Evolutionary conservation across 202 grass and related monocot species (phyloP).

Genomic region (Saccharum hybrid): DNA sequence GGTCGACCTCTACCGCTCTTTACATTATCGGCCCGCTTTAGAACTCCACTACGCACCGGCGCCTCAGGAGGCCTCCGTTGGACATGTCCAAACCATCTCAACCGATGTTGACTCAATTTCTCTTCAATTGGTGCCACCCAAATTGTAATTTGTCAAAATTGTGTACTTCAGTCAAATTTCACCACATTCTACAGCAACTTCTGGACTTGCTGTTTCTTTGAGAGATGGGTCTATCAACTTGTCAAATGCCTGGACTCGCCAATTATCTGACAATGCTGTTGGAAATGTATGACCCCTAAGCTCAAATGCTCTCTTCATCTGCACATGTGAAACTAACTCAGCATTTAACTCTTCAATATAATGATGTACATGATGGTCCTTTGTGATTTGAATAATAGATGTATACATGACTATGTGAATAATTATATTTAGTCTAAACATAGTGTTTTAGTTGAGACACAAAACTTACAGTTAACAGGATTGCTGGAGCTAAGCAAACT

Average conservation of each 20-base stretch:
- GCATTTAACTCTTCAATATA: slow-evolving; percentile 7
- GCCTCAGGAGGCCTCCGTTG: too few relatives aligned
- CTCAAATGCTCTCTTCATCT: slow-evolving; percentile 31
- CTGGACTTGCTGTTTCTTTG: slow-evolving; percentile 80
- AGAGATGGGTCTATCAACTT: slow-evolving; percentile 92
- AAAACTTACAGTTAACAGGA: not conserved
- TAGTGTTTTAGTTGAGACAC: slow-evolving; percentile 25
- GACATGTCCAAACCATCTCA: too few relatives aligned
- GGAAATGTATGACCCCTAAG: slow-evolving; percentile 73
- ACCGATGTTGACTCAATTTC: too few relatives aligned
- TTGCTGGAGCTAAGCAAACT: not conserved
- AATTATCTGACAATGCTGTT: slow-evolving; percentile 80
- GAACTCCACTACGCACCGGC: too few relatives aligned
- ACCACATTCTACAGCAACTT: slow-evolving; percentile 83
- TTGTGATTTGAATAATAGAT: slow-evolving; percentile 26
- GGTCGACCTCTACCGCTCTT: too few relatives aligned
- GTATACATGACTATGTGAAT: slow-evolving; percentile 8
- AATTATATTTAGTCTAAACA: slow-evolving; percentile 11
- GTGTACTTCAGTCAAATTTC: slow-evolving; percentile 82
- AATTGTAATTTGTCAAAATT: slow-evolving; percentile 47
- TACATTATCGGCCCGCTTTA: too few relatives aligned
- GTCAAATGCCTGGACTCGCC: slow-evolving; percentile 91
- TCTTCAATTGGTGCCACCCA: too few relatives aligned
- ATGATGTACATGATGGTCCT: slow-evolving; percentile 1
- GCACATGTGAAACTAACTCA: slow-evolving; percentile 13